Percentiles rank a stretch among this genome's conserved stretches.
Evolutionary conservation across 2,329 filamentous ascomycete genomes (phyloP).

Genomic region (Pseudopyricularia cyperi): DNA sequence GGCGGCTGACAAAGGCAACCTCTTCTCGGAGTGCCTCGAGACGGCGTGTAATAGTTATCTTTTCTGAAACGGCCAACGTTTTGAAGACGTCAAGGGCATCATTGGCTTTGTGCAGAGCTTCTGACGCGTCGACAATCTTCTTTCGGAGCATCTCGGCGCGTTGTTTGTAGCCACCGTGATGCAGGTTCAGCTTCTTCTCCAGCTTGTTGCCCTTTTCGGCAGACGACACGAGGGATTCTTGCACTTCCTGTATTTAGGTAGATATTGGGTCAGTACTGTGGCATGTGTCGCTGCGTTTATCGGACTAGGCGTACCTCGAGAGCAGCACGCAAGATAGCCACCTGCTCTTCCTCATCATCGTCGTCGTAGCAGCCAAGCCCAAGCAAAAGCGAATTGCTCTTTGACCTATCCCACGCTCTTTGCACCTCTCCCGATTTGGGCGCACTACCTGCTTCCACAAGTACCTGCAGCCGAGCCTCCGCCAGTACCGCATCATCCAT

Average conservation of each 20-base stretch:
- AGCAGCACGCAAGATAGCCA: conserved; percentile 49
- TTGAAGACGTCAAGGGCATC: conserved; percentile 62
- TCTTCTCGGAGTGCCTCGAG: conserved; percentile 70
- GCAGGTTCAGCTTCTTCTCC: conserved; percentile 82
- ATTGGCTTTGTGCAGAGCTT: conserved; percentile 60
- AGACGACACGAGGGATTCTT: conserved; percentile 57
- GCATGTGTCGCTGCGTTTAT: background rate
- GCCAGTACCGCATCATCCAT: conserved; percentile 62
- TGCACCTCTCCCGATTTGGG: conserved; percentile 38
- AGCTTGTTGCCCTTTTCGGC: conserved; percentile 76
- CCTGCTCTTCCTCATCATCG: conserved; percentile 52
- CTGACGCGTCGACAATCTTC: conserved; percentile 66
- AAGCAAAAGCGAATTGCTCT: conserved; percentile 49
- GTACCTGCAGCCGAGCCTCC: conserved; percentile 63
- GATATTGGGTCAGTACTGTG: background rate
- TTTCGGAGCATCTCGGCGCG: conserved; percentile 67
- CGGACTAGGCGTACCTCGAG: conserved; percentile 50
- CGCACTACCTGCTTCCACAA: conserved; percentile 49
- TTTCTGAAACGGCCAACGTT: conserved; percentile 66
- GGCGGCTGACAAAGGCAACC: conserved; percentile 62
- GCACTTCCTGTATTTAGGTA: conserved; percentile 40
- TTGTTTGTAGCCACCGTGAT: conserved; percentile 82
- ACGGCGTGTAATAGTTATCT: conserved; percentile 58
- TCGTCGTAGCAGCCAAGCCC: conserved; percentile 71
- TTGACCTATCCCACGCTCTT: conserved; percentile 37